Base-by-base conservation (phyloP, 768 basidiomycete species). In the Dacryopinax spathularia region DNA sequence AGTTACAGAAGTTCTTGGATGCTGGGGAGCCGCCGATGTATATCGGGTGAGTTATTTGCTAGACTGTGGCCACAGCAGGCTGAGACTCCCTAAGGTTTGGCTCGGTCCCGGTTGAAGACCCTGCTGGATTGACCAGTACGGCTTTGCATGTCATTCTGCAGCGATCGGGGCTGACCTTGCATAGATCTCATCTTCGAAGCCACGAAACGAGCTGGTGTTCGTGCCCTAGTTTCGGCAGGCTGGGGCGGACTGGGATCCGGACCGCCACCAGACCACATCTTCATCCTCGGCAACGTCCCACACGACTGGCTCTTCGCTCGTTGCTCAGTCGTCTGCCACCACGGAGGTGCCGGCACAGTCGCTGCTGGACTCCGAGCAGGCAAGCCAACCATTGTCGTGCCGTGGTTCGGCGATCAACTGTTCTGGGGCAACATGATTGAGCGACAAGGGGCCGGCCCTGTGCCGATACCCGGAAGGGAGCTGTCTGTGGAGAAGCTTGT, bases 281-380 rank as follows among this genome's bases (percentile, higher is more conserved):
- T 83, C 73, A 82, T 86, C 43, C 76, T 85, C n/a, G 83, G 79
- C 68, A 84, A 82, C 65, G 78, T 85, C 5, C 85, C 85, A 0
- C 84, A 85, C 69, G 85, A 86, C 69, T 86, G 85, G 85, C 75
- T 86, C 3, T 86, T 85, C 66, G 78, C 78, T 34, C 76, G 81
- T 16, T 84, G 85, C 0, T 70, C 79, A 12, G 82, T 83, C 0
- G 82, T 86, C 1, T 80, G 82, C 7, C 84, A 85, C 70, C 84
- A 74, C 41, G 85, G 84, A 1, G 84, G 84, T 2, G 85, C 85
- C 7, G 85, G 85, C 0, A 86, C 85, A 0, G 85, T 82, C 9
- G 83, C 85, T 0, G 80, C 82, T 33, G 85, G 84, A 0, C 73
- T 86, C 5, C 73, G 80, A 2, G 81, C 83, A 65, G 83, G 83